Evolutionary conservation across 169 alveolate species (phyloP).

Genomic region (Besnoitia besnoiti): DNA sequence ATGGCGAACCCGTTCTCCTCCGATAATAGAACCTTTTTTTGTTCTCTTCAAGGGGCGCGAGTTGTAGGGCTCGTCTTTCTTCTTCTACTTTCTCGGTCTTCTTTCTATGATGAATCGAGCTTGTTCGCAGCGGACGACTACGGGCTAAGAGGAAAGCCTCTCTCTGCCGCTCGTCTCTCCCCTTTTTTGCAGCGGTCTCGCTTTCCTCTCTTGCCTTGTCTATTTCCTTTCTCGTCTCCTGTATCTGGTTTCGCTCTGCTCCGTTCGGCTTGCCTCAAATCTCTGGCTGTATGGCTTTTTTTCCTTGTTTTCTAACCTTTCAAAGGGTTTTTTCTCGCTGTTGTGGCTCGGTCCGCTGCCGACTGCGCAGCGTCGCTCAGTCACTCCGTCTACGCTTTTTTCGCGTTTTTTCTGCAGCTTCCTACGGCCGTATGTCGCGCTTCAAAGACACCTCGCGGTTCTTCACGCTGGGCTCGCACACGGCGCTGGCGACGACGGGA

Average conservation of each 20-base stretch:
- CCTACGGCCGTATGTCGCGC: slow-evolving; percentile 61
- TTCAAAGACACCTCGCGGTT: slow-evolving; percentile 50
- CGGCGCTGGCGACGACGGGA: slow-evolving; percentile 39
- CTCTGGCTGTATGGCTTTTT: not conserved
- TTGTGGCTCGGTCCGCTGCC: not conserved
- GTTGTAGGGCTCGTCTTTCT: no score
- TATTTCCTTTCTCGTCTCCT: not conserved
- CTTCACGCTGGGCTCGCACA: not conserved
- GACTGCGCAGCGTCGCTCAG: not conserved
- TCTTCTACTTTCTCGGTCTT: no score
- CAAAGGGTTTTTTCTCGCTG: not conserved
- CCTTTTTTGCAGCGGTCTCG: not conserved
- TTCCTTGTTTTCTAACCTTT: not conserved
- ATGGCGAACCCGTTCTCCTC: no score
- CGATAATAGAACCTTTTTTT: no score
- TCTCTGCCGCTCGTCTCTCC: not conserved
- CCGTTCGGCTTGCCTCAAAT: not conserved
- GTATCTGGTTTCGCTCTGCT: not conserved
- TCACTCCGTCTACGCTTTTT: not conserved
- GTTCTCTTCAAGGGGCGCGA: no score
- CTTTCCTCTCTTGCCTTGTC: not conserved
- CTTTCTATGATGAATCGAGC: no score
- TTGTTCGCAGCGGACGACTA: not conserved
- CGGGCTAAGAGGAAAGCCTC: not conserved
- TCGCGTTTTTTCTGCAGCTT: slow-evolving; percentile 25